Evolutionary conservation across 345 rosid species (phyloP).

Genomic region (Eucalyptus sp.): DNA sequence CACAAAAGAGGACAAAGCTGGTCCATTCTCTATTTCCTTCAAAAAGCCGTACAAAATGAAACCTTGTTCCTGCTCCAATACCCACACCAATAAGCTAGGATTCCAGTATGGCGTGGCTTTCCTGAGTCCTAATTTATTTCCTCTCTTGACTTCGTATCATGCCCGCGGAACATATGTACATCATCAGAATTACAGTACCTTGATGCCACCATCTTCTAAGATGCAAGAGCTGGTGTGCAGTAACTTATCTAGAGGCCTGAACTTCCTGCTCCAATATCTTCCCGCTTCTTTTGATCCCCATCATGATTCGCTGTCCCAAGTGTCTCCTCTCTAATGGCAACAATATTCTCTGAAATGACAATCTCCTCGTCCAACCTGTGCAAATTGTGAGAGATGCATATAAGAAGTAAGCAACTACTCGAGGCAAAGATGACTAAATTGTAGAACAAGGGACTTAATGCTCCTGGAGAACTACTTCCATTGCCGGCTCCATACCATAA

Average conservation of each 20-base stretch:
- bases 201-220: no score
- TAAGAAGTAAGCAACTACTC: no score
- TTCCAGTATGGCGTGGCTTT: no score
- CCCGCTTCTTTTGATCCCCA: constrained; percentile 17
- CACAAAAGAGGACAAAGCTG: neutral
- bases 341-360: neutral
- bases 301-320: neutral
- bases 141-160: neutral
- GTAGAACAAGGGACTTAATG: neutral
- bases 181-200: no score
- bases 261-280: no score
- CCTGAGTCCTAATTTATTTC: neutral
- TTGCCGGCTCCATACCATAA: no score
- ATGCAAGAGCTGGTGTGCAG: no score
- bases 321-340: neutral
- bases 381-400: neutral
- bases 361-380: constrained; percentile 22
- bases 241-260: no score
- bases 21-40: neutral
- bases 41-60: neutral
- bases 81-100: neutral
- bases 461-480: no score
- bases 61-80: neutral
- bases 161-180: no score
- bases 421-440: neutral